Evolutionary conservation across 31 red algal genomes (phyloP), one percentile per base, ranked within the genome.

Genomic region (Asparagopsis taxiformis): DNA sequence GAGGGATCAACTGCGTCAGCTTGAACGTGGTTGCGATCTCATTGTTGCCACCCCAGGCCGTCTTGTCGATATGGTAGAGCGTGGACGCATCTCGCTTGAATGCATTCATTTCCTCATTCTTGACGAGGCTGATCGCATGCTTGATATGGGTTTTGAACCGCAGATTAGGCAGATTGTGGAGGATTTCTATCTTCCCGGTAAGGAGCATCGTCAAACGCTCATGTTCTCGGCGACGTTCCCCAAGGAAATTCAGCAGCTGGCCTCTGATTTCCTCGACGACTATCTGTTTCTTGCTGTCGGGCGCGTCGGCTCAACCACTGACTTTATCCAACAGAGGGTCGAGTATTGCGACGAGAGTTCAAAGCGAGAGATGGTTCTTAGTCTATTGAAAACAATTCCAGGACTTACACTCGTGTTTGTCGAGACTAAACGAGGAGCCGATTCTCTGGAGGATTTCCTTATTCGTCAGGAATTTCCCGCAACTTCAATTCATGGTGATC

Each of bases 221-320:
- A 92, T 99, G 87, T 99, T 99, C 59, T 94, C 91, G 20, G 96
- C 96, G 0, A 99, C 96, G n/a, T 94, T 99, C 59, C 96, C 96
- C 23, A 65, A 77, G 2, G 91, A 94, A 56, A 99, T 99, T 68
- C 91, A 99, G 61, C 79, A 77, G 38, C 72, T 99, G 31, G 96
- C 96, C n/a, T 82, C 87, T 36, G 91, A 94, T 68, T 99, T 94
- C 75, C 59, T 99, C 58, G 64, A 89, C 4, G 96, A 94, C 54
- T 94, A 99, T 62, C 94, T 99, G 36, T 94, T 94, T 28, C 65
- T 99, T 20, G 69, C 96, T 21, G 91, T 94, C 3, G 91, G 96
- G 39, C 74, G 91, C 20, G 96, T 99, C 16, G 96, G 91, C 3
- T 99, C 96, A 9, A 99, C 96, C 7, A 94, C 91, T 15, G 91